Evolutionary conservation across 2,329 filamentous ascomycete species (phyloP).

Genomic region (Pseudogymnoascus sp.): DNA sequence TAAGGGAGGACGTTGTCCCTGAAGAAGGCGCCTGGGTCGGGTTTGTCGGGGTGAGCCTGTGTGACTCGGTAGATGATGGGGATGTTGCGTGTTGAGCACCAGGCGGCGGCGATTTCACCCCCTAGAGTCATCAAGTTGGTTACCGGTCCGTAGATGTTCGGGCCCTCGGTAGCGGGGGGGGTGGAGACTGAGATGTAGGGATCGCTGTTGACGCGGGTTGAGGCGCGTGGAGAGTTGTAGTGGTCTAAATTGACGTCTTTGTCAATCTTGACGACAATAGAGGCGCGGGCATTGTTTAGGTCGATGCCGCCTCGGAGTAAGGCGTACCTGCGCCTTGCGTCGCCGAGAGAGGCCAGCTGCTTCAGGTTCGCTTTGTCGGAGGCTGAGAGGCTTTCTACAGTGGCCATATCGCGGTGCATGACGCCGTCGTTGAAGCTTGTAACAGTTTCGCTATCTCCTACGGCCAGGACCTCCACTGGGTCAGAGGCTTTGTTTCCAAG

Average conservation of each 20-base stretch:
- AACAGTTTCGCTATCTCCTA: neutral
- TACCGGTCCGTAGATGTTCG: constrained; percentile 30
- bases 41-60: constrained; percentile 19
- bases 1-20: constrained; percentile 19
- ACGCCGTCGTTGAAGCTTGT: neutral
- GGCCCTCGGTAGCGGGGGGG: neutral
- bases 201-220: neutral
- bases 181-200: neutral
- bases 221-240: constrained; percentile 3
- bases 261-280: constrained; percentile 38
- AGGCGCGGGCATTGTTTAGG: constrained; percentile 37
- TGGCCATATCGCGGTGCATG: constrained; percentile 2
- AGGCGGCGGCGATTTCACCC: constrained; percentile 53
- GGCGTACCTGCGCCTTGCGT: constrained; percentile 33
- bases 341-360: constrained; percentile 41
- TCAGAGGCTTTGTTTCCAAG: constrained; percentile 14
- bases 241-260: constrained; percentile 11
- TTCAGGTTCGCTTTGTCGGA: constrained; percentile 40
- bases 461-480: neutral
- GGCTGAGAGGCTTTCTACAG: constrained; percentile 33
- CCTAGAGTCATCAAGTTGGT: constrained; percentile 52
- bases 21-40: constrained; percentile 23
- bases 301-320: constrained; percentile 44
- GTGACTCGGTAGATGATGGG: constrained; percentile 48
- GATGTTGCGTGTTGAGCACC: constrained; percentile 50